These are phyloP conservation scores for Pseudonectria foliicola DNA, from an alignment of 2,329 filamentous ascomycete species.

Conservation along the genomic window DNA sequence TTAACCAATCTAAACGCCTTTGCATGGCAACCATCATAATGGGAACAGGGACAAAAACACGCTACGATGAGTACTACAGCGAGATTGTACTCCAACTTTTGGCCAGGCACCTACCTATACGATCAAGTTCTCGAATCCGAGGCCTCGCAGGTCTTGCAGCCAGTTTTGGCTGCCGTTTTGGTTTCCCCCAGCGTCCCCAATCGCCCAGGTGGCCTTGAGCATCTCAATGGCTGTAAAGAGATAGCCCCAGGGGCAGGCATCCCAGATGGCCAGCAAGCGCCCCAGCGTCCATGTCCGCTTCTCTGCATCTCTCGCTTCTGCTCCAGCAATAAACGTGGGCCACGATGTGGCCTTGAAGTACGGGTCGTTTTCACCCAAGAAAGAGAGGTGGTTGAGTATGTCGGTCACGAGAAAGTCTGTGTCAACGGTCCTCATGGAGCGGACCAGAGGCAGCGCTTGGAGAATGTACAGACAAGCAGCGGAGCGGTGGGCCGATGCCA, in stretches of 20 bases:
- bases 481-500: conserved; percentile 40
- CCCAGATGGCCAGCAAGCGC: conserved; percentile 37
- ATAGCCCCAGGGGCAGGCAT: conserved; percentile 43
- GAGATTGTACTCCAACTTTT: too few species aligned
- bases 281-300: conserved; percentile 46
- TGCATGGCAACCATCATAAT: too few species aligned
- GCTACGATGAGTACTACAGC: too few species aligned
- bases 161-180: conserved; percentile 26
- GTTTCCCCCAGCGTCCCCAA: conserved; percentile 29
- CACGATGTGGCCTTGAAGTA: conserved; percentile 55
- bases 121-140: conserved; percentile 40
- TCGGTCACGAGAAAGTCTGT: conserved; percentile 40
- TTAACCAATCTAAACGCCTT: not conserved
- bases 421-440: conserved; percentile 31
- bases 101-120: conserved; percentile 26
- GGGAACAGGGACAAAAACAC: too few species aligned
- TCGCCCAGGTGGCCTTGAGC: conserved; percentile 39
- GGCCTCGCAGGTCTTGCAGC: conserved; percentile 36
- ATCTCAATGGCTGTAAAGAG: conserved; percentile 43
- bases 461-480: conserved; percentile 42
- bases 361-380: conserved; percentile 39
- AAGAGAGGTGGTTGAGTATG: conserved; percentile 43
- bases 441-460: conserved; percentile 33
- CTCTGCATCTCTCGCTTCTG: conserved; percentile 41
- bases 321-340: conserved; percentile 52